Evolutionary conservation across 2,329 filamentous ascomycete species (phyloP), one percentile per base, ranked within the genome.

Genomic region (Sarocladium oryzae): DNA sequence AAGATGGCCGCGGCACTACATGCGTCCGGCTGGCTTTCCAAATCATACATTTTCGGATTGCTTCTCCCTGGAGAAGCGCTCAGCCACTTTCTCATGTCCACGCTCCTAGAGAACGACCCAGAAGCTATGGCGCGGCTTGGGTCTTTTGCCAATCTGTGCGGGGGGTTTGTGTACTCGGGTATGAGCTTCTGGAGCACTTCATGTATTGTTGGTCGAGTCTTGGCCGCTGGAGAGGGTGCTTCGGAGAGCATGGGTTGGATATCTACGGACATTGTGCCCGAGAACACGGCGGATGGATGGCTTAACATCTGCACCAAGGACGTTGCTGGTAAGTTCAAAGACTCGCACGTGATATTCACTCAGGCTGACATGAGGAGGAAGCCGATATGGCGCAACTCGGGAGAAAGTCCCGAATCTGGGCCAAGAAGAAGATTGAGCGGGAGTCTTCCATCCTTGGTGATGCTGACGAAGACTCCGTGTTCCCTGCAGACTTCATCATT

Each of bases 131-230:
- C 66, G n/a, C 75, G 64, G 45, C 66, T 86, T 8, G 83, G 83
- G 0, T 72, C 79, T 1, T 74, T 80, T 59, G 81, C 81, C 3
- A 83, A 82, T 55, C 65, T 86, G 1, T 82, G 79, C 38, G 79
- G 80, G 15, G 83, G 84, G 0, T 86, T 86, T 55, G 72, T 84
- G 2, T 85, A 85, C 58, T 66, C 64, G 4, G 75, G 75, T 2
- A 83, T 80, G 68, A 86, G 81, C 55, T 86, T 85, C 62, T 86
- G 83, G 83, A 86, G 82, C 64, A 84, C 79, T 1, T 73, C 77
- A 11, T 85, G 82, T 60, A 72, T 86, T 37, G 76, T 86, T 9
- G 83, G 82, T 3, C 77, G 81, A 24, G 81, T 86, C 2, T 67
- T 86, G 30, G 82, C 82, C 26, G 82, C 81, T 24, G 78, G 79